Conservation (phyloP, 2,329 filamentous ascomycete genomes). For the Colletotrichum tropicale region DNA sequence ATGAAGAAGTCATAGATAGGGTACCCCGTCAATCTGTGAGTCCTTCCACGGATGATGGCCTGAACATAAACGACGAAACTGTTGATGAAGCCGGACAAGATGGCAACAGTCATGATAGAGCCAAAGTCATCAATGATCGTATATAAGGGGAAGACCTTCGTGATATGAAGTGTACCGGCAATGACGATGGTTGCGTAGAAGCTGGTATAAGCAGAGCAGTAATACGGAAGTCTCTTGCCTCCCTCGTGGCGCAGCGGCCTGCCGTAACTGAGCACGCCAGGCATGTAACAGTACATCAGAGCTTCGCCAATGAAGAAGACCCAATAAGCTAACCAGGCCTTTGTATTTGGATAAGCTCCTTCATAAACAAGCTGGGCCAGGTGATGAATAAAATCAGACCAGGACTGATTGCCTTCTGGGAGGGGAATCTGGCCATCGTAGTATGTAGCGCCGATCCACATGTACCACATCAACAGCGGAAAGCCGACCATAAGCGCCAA, state of each 20-base stretch:
- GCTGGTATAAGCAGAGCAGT: slow-evolving; percentile 87
- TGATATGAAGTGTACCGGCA: slow-evolving; percentile 74
- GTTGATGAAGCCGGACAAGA: slow-evolving; percentile 86
- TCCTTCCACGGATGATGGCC: slow-evolving; percentile 76
- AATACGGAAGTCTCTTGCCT: slow-evolving; percentile 89
- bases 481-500: slow-evolving; percentile 84
- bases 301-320: slow-evolving; percentile 85
- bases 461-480: slow-evolving; percentile 90
- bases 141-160: slow-evolving; percentile 86
- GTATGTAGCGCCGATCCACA: slow-evolving; percentile 90
- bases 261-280: slow-evolving; percentile 85
- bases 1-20: slow-evolving; percentile 93
- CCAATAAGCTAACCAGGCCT: slow-evolving; percentile 94
- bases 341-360: background rate
- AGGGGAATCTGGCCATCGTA: slow-evolving; percentile 80
- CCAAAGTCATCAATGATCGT: slow-evolving; percentile 96
- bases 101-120: slow-evolving; percentile 89
- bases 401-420: slow-evolving; percentile 64
- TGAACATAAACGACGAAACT: slow-evolving; percentile 86
- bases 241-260: slow-evolving; percentile 84
- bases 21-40: slow-evolving; percentile 92
- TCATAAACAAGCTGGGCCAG: slow-evolving; percentile 70
- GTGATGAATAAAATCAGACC: slow-evolving; percentile 69
- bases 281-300: slow-evolving; percentile 81
- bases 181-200: slow-evolving; percentile 85